These are phyloP conservation scores for Amanita fuliginea DNA, from an alignment of 768 basidiomycete species.

Conservation along the genomic window DNA sequence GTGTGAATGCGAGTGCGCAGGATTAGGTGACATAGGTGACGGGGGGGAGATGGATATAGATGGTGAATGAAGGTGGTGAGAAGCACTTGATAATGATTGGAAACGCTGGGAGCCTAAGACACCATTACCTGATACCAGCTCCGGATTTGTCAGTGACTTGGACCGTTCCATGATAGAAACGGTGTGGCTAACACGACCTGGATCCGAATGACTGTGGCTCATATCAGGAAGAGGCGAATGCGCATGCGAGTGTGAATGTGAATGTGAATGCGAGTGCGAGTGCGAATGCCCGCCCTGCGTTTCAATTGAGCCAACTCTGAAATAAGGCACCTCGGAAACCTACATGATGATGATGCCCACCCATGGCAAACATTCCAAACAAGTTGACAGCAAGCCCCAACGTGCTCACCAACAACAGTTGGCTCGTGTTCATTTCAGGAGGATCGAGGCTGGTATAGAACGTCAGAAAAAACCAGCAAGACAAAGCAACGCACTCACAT, in stretches of 20 bases:
- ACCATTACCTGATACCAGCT: background rate
- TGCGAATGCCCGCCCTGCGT: slow-evolving; percentile 49
- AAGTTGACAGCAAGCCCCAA: slow-evolving; percentile 89
- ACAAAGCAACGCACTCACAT: slow-evolving; percentile 39
- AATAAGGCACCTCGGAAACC: slow-evolving; percentile 8
- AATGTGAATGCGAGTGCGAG: slow-evolving; percentile 16
- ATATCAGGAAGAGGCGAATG: background rate
- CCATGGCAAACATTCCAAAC: slow-evolving; percentile 99
- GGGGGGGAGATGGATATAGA: slow-evolving; percentile 12
- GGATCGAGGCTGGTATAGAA: slow-evolving; percentile 58
- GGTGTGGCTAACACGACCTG: background rate
- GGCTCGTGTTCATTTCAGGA: slow-evolving; percentile 95
- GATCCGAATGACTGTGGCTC: background rate
- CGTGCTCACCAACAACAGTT: slow-evolving; percentile 80
- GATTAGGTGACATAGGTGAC: slow-evolving; percentile 9
- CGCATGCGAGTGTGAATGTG: slow-evolving; percentile 10
- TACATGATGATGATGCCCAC: slow-evolving; percentile 87
- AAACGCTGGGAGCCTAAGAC: background rate
- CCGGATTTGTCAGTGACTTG: background rate
- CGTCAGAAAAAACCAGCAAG: background rate
- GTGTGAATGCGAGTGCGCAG: slow-evolving; percentile 17
- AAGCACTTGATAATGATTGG: slow-evolving; percentile 4
- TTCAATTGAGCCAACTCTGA: slow-evolving; percentile 1
- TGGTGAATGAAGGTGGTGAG: slow-evolving; percentile 18
- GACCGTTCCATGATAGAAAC: background rate